These are phyloP conservation scores for Candida labiduridarum DNA, from an alignment of 1,139 yeast genomes.

Conservation along the genomic window DNA sequence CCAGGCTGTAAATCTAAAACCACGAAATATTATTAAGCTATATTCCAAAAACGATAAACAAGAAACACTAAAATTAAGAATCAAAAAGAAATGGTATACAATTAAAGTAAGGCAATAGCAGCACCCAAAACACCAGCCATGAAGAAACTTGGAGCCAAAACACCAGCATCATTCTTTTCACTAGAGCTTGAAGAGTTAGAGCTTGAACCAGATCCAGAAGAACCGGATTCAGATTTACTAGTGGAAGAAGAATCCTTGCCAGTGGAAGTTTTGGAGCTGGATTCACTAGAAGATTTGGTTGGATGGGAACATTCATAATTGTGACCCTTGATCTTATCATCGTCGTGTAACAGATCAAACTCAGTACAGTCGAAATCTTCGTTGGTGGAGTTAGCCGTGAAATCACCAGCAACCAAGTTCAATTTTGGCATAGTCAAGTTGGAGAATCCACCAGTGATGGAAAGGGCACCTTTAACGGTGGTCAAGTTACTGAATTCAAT, in stretches of 20 bases:
- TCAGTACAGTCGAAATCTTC: conserved; percentile 42
- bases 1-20: background rate
- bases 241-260: conserved; percentile 9
- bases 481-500: conserved; percentile 35
- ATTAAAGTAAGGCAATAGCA: conserved; percentile 7
- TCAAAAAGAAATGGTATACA: background rate
- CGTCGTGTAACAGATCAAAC: conserved; percentile 35
- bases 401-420: conserved; percentile 48
- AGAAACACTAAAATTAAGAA: background rate
- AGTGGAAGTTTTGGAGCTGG: conserved; percentile 3
- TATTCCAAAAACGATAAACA: background rate
- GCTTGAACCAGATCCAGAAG: conserved; percentile 7
- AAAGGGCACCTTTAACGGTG: conserved; percentile 46
- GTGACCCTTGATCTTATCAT: conserved; percentile 46
- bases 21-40: background rate
- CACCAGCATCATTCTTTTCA: conserved; percentile 10
- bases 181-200: conserved; percentile 13
- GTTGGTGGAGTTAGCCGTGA: conserved; percentile 37
- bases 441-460: conserved; percentile 40
- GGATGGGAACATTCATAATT: conserved; percentile 48
- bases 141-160: conserved; percentile 9
- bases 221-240: conserved; percentile 9
- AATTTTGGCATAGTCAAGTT: conserved; percentile 44
- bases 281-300: conserved; percentile 13
- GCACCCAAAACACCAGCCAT: conserved; percentile 8